These are phyloP conservation scores for Hibiscus syriacus DNA, from an alignment of 345 rosid genomes.

Conservation along the genomic window DNA sequence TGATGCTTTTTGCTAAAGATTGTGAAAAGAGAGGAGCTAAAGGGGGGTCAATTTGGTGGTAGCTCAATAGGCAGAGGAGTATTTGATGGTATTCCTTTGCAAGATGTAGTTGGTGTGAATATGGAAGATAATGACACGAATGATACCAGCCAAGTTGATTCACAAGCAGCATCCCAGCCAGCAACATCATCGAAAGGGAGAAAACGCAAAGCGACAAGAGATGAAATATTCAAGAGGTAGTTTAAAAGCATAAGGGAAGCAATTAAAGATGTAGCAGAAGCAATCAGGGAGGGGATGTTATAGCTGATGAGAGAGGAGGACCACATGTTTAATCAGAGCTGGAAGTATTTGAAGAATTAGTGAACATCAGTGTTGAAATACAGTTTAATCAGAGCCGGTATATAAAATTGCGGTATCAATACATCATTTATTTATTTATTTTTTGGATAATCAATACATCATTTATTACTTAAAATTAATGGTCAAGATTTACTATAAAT, in stretches of 20 bases:
- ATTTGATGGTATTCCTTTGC: slow-evolving; percentile 11
- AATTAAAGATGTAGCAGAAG: slow-evolving; percentile 18
- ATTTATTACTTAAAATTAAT: no score
- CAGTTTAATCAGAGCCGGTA: no score
- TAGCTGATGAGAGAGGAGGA: slow-evolving; percentile 20
- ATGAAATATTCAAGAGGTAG: no score
- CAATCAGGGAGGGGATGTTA: slow-evolving; percentile 17
- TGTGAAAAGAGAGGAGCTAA: slow-evolving; percentile 11
- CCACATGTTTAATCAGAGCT: slow-evolving; percentile 15
- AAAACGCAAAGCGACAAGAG: slow-evolving; percentile 3
- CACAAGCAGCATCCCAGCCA: slow-evolving; percentile 13
- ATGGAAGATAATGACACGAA: slow-evolving; percentile 16
- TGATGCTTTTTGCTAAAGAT: slow-evolving; percentile 15
- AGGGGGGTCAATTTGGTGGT: not conserved
- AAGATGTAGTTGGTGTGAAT: slow-evolving; percentile 3
- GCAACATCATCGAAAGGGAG: slow-evolving; percentile 15
- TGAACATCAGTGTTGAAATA: slow-evolving; percentile 11
- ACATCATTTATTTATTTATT: no score
- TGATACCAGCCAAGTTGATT: slow-evolving; percentile 12
- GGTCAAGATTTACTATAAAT: no score
- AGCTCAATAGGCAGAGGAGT: no score
- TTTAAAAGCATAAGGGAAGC: slow-evolving; percentile 16
- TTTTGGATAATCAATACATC: no score
- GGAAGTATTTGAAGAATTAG: slow-evolving; percentile 23
- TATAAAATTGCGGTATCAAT: no score